Evolutionary conservation across 176 grass and related monocot species (phyloP).

Genomic region (Ananas comosus): DNA sequence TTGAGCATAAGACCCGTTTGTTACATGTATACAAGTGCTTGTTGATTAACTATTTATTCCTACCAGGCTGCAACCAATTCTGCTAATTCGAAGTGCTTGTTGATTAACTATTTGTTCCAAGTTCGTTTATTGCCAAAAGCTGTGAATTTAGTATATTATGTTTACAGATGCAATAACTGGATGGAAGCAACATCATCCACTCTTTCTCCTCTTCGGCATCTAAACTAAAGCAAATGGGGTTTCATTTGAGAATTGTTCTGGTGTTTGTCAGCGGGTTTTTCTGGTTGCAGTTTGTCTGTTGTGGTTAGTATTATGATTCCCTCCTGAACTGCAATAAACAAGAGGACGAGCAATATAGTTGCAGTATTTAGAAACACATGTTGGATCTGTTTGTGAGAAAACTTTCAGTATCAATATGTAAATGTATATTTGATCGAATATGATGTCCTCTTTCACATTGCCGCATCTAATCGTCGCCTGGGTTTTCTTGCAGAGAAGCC

Average conservation of each 20-base stretch:
- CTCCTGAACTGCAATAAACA: conserved; percentile 1
- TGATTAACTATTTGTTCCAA: not conserved
- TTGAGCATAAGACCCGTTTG: not conserved
- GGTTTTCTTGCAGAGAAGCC: conserved; percentile 1
- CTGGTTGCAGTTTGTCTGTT: conserved; percentile 33
- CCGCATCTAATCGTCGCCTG: not conserved
- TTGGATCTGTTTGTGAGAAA: not conserved
- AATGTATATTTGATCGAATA: conserved; percentile 3
- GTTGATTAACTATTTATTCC: not conserved
- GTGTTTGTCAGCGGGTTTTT: conserved; percentile 33
- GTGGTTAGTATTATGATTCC: conserved; percentile 40
- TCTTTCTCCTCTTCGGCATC: conserved; percentile 12
- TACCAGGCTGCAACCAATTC: too few species aligned
- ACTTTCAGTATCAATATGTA: not conserved
- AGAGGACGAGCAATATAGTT: not conserved
- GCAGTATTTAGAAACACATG: not conserved
- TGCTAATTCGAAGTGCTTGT: not conserved
- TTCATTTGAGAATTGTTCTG: conserved; percentile 46
- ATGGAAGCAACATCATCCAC: conserved; percentile 16
- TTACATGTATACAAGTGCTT: not conserved
- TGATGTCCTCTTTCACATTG: not conserved
- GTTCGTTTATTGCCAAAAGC: not conserved
- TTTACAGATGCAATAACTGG: conserved; percentile 20
- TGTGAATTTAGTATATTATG: not conserved
- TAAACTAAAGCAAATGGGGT: conserved; percentile 39